A percentile compares a stretch with the other conserved stretches of the same genome.
These are phyloP conservation scores for Lactarius psammicola DNA, from an alignment of 768 basidiomycete genomes.

Conservation along the genomic window DNA sequence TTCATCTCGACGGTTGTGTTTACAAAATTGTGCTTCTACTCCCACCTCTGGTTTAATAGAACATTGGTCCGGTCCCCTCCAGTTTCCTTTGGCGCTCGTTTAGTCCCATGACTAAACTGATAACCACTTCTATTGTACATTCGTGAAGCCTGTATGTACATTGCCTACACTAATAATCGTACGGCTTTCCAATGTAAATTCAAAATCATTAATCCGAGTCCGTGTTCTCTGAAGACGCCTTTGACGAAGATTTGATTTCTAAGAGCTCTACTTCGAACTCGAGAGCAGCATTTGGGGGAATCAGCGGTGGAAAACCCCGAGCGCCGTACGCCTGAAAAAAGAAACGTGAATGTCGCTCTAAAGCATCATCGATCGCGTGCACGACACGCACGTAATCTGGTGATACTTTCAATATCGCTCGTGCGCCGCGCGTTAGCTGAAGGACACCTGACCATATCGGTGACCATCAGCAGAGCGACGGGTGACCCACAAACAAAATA, in stretches of 20 bases:
- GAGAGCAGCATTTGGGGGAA: conserved; percentile 72
- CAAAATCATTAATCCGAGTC: background rate
- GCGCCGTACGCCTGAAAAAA: conserved; percentile 60
- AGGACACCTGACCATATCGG: conserved; percentile 54
- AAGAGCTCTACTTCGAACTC: conserved; percentile 82
- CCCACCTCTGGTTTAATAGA: conserved; percentile 6
- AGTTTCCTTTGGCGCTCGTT: conserved; percentile 3
- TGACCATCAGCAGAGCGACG: conserved; percentile 19
- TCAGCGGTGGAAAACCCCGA: conserved; percentile 72
- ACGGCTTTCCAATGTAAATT: background rate
- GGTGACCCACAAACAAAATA: background rate
- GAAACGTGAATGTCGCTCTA: background rate
- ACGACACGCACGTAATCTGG: conserved; percentile 66
- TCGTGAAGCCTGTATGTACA: conserved; percentile 21
- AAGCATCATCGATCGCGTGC: background rate
- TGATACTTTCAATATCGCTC: conserved; percentile 61
- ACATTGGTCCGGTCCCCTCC: background rate
- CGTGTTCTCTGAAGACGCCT: background rate
- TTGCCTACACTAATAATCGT: background rate
- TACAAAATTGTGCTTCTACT: conserved; percentile 7
- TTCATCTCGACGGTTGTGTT: background rate
- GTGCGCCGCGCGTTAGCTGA: conserved; percentile 71
- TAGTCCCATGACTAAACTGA: background rate
- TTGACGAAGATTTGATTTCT: conserved; percentile 49
- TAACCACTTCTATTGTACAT: conserved; percentile 8